Evolutionary conservation across 2,329 filamentous ascomycete genomes (phyloP).

Genomic region (Taxawa tesnikishii): DNA sequence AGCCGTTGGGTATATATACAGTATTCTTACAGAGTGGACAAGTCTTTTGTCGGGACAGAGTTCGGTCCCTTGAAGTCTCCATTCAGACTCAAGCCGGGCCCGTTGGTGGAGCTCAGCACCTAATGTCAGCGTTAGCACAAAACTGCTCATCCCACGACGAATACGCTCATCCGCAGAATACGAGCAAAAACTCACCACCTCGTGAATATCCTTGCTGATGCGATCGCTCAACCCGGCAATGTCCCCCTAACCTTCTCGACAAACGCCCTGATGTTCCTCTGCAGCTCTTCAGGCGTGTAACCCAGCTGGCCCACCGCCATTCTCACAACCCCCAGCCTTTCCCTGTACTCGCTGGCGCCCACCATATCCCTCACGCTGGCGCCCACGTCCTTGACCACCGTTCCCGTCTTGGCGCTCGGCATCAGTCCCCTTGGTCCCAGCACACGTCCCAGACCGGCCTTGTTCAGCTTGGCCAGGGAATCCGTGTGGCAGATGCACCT

Average conservation of each 20-base stretch:
- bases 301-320: constrained; percentile 85
- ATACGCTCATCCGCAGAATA: constrained; percentile 14
- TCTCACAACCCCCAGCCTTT: constrained; percentile 70
- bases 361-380: constrained; percentile 68
- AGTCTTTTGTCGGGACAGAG: constrained; percentile 32
- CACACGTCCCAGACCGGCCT: constrained; percentile 66
- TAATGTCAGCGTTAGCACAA: constrained; percentile 14
- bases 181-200: constrained; percentile 39
- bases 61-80: constrained; percentile 59
- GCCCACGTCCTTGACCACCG: constrained; percentile 71
- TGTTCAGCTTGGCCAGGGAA: constrained; percentile 65
- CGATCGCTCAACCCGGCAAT: constrained; percentile 52
- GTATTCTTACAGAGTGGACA: constrained; percentile 9
- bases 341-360: constrained; percentile 76
- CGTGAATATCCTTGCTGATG: constrained; percentile 60
- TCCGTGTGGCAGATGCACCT: constrained; percentile 74
- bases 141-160: constrained; percentile 29
- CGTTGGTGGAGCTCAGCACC: constrained; percentile 77
- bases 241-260: constrained; percentile 67
- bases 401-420: constrained; percentile 80
- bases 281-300: constrained; percentile 77
- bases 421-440: constrained; percentile 85
- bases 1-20: constrained; percentile 7
- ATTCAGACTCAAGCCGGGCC: constrained; percentile 76
- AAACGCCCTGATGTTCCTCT: constrained; percentile 69